phyloP scores from a whole-genome alignment of 2,329 filamentous ascomycete genomes.

The Cladophialophora carrionii region DNA sequence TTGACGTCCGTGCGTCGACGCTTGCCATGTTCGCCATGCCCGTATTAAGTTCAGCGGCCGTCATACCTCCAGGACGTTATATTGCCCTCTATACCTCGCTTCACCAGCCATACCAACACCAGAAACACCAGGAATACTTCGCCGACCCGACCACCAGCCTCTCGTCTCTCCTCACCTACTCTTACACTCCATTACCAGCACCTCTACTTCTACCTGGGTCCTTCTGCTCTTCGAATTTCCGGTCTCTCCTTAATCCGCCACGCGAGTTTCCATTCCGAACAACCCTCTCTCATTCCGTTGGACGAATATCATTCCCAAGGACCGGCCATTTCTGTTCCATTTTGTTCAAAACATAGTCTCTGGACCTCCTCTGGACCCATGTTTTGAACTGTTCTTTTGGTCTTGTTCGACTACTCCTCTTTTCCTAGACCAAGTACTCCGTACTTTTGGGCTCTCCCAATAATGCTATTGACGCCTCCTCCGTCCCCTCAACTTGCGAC shows the following conservation, averaged over 20 bases:
- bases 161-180: constrained; percentile 13
- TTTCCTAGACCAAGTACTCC: constrained; percentile 38
- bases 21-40: constrained; percentile 32
- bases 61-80: constrained; percentile 35
- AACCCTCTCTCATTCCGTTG: constrained; percentile 10
- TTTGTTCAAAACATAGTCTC: constrained; percentile 31
- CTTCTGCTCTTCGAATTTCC: constrained; percentile 23
- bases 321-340: constrained; percentile 32
- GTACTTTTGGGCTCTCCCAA: constrained; percentile 49
- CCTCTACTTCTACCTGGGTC: constrained; percentile 12
- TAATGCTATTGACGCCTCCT: constrained; percentile 53
- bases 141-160: constrained; percentile 22
- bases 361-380: constrained; percentile 37
- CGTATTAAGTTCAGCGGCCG: constrained; percentile 25
- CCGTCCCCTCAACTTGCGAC: constrained; percentile 50
- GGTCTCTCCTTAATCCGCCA: constrained; percentile 18
- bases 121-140: constrained; percentile 22
- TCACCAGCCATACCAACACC: constrained; percentile 29
- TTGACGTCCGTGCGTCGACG: constrained; percentile 32
- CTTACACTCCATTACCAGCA: constrained; percentile 12
- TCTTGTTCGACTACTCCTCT: constrained; percentile 34
- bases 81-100: constrained; percentile 35
- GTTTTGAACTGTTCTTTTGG: constrained; percentile 38
- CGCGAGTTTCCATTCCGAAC: neutral
- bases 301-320: constrained; percentile 15